Evolutionary conservation across 2,329 filamentous ascomycete genomes (phyloP), one percentile per base, ranked within the genome.

Genomic region (Apiospora sp.): DNA sequence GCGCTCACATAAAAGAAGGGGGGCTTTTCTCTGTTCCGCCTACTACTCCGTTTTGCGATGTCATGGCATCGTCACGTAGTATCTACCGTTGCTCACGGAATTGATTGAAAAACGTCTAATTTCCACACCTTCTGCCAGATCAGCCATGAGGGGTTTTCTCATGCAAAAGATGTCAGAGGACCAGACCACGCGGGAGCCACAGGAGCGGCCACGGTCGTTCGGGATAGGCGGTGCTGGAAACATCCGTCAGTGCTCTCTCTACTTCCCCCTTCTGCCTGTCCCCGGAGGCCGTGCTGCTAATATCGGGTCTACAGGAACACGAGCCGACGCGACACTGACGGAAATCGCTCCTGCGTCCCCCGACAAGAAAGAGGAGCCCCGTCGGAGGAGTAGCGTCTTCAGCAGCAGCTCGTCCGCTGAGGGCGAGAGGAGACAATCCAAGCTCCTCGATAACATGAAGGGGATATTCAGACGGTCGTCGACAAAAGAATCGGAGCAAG

Each of bases 161-260:
- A 13, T 22, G 7, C 37, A 34, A 10, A 43, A 43, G 48, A 27
- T 19, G 48, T 22, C 41, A 41, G 37, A 27, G 51, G 46, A 70
- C 22, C 27, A 41, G 34, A 44, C 51, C 34, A 27, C 46, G 2
- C 43, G 10, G 16, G 44, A 43, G 48, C 49, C 46, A 22, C 67
- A 30, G 1, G 44, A 58, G 30, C 69, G 51, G 3, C 48, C 46
- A n/a, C 16, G 49, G 24, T 58, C 69, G 14, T 70, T 70, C 14
- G 48, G 69, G 5, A 70, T 70, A 22, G 48, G 69, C 10, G 69
- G 69, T 27, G 69, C 69, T 24, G 69, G 69, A 2, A 70, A 70
- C 49, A 70, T 58, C 16, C 46, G 69, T 70, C 19, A 70, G 69
- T 70, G 1, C n/a, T 41, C 34, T 43, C 19, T 27, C 24, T 30